Percentiles rank a stretch among this genome's conserved stretches.
phyloP scores from a whole-genome alignment of 352 stramenopile genomes.

The Phytophthora brassicae region DNA sequence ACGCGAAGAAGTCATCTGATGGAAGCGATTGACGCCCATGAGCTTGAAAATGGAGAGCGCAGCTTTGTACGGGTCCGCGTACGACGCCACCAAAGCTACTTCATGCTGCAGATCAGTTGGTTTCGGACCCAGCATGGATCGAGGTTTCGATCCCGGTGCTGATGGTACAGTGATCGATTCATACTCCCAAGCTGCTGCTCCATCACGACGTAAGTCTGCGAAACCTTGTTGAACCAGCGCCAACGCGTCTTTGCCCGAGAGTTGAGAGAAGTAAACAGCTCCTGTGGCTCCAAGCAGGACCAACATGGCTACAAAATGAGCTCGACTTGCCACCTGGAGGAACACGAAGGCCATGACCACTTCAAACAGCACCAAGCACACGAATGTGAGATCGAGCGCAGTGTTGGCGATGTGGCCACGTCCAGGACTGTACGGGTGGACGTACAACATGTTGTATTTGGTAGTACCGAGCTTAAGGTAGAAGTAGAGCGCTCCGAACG shows the following conservation, averaged over 20 bases:
- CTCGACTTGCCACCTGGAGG: slow-evolving; percentile 54
- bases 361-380: slow-evolving; percentile 72
- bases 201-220: slow-evolving; percentile 28
- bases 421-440: slow-evolving; percentile 67
- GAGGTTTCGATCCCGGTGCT: slow-evolving; percentile 17
- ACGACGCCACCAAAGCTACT: slow-evolving; percentile 38
- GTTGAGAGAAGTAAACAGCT: slow-evolving; percentile 53
- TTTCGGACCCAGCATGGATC: slow-evolving; percentile 42
- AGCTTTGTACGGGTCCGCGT: slow-evolving; percentile 80
- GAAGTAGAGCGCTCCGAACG: slow-evolving; percentile 80
- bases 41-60: slow-evolving; percentile 73
- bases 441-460: slow-evolving; percentile 88
- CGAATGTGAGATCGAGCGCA: slow-evolving; percentile 62
- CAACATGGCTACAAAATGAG: slow-evolving; percentile 62
- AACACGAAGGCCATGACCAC: slow-evolving; percentile 76
- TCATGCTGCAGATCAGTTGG: slow-evolving; percentile 48
- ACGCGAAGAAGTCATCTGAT: slow-evolving; percentile 58
- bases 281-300: slow-evolving; percentile 49
- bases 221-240: slow-evolving; percentile 38
- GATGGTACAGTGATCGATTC: slow-evolving; percentile 25
- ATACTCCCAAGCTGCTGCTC: slow-evolving; percentile 11
- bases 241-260: slow-evolving; percentile 42
- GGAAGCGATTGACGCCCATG: slow-evolving; percentile 66
- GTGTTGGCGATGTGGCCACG: slow-evolving; percentile 68
- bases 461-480: slow-evolving; percentile 70